phyloP scores from a whole-genome alignment of 106 monocot species.

The Dendrobium catenatum region DNA sequence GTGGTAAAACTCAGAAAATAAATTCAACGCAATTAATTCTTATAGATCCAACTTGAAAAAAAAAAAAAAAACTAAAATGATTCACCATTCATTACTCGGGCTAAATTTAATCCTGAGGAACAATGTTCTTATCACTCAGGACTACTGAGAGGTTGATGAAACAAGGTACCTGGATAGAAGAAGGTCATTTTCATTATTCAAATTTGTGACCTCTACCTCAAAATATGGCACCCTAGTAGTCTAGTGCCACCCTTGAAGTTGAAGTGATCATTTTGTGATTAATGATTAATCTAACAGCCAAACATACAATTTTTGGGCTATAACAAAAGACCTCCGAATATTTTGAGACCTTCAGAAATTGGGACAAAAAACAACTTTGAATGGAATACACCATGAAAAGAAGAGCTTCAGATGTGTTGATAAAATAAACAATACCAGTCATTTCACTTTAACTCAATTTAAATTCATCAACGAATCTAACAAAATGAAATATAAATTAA shows the following conservation, averaged over 20 bases:
- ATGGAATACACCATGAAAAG: neutral
- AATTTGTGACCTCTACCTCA: neutral
- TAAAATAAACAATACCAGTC: neutral
- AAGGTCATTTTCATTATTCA: neutral
- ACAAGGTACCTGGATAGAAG: no score
- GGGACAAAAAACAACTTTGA: neutral
- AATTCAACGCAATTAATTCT: no score
- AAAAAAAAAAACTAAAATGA: no score
- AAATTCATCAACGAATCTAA: neutral
- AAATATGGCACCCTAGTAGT: neutral
- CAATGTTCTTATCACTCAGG: no score
- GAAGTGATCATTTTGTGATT: neutral
- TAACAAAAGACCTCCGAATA: neutral
- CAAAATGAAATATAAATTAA: neutral
- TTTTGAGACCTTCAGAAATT: neutral
- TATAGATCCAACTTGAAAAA: no score
- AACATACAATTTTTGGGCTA: neutral
- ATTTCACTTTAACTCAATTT: neutral
- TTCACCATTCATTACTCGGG: no score
- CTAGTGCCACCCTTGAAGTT: neutral
- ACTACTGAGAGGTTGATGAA: no score
- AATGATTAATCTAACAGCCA: neutral
- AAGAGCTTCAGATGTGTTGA: neutral
- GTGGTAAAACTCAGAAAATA: no score
- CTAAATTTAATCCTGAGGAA: no score